Evolutionary conservation across 495 filamentous ascomycete genomes (phyloP).

Genomic region (Trichocladium uniseriatum): DNA sequence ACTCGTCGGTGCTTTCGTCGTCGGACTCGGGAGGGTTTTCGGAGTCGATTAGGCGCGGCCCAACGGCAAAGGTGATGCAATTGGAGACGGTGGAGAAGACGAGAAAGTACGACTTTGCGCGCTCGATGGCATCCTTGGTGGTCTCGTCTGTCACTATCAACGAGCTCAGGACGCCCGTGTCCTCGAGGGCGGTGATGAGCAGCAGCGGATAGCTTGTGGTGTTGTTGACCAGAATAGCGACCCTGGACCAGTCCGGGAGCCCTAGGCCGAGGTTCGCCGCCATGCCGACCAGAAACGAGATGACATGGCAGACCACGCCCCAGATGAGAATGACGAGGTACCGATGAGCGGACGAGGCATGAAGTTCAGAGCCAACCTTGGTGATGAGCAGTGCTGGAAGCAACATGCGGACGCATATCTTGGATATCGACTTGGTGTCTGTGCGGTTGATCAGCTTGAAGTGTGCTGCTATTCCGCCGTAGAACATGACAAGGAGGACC

Average conservation of each 20-base stretch:
- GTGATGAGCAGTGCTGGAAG: slow-evolving; percentile 61
- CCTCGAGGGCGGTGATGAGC: slow-evolving; percentile 53
- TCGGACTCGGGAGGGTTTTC: slow-evolving; percentile 21
- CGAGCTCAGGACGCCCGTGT: slow-evolving; percentile 52
- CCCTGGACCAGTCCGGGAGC: slow-evolving; percentile 56
- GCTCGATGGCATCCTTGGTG: slow-evolving; percentile 43
- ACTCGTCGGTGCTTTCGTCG: slow-evolving; percentile 3
- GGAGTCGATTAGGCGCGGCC: slow-evolving; percentile 46
- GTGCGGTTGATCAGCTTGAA: slow-evolving; percentile 47
- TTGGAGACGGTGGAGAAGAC: slow-evolving; percentile 40
- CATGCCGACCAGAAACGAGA: slow-evolving; percentile 36
- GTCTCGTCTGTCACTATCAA: slow-evolving; percentile 36
- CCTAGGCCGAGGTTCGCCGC: slow-evolving; percentile 28
- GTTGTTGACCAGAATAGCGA: slow-evolving; percentile 68
- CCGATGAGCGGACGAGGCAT: slow-evolving; percentile 41
- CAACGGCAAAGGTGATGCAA: slow-evolving; percentile 49
- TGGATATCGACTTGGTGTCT: slow-evolving; percentile 54
- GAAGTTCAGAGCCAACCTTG: slow-evolving; percentile 58
- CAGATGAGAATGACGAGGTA: slow-evolving; percentile 45
- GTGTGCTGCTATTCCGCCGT: slow-evolving; percentile 51
- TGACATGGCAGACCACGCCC: slow-evolving; percentile 34
- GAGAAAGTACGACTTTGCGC: slow-evolving; percentile 65
- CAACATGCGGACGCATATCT: slow-evolving; percentile 58
- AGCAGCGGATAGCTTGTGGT: slow-evolving; percentile 63
- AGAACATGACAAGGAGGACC: slow-evolving; percentile 59